phyloP scores from a whole-genome alignment of 1,284 basidiomycete genomes.

The Ustilago bromivora region DNA sequence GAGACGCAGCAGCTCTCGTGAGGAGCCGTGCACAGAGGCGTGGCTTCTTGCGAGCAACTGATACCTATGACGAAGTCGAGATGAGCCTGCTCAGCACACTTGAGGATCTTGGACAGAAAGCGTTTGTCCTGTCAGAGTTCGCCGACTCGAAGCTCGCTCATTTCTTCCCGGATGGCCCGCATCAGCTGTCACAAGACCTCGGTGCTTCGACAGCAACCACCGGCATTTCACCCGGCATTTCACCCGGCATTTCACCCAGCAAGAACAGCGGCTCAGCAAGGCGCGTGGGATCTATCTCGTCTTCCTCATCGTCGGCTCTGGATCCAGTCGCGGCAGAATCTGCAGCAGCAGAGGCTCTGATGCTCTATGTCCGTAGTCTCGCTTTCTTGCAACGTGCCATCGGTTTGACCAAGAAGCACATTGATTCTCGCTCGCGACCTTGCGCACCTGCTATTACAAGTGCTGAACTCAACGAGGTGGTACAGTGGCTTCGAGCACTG shows the following conservation, averaged over 20 bases:
- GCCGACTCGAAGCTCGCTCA: constrained; percentile 91
- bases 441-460: constrained; percentile 65
- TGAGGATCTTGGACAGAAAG: constrained; percentile 94
- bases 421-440: constrained; percentile 62
- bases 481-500: constrained; percentile 74
- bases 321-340: constrained; percentile 62
- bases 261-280: constrained; percentile 27
- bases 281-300: constrained; percentile 36
- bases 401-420: constrained; percentile 70
- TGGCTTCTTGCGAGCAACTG: constrained; percentile 43
- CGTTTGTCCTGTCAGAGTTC: constrained; percentile 89
- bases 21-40: constrained; percentile 64
- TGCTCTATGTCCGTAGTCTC: constrained; percentile 92
- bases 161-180: constrained; percentile 73
- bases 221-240: constrained; percentile 38
- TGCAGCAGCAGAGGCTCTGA: constrained; percentile 79
- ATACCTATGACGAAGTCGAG: constrained; percentile 72
- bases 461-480: constrained; percentile 74
- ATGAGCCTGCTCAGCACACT: constrained; percentile 80
- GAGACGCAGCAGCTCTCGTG: constrained; percentile 59
- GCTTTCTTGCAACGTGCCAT: constrained; percentile 92
- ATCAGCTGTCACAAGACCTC: constrained; percentile 49
- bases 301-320: constrained; percentile 42
- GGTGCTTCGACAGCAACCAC: constrained; percentile 34
- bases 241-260: constrained; percentile 36